Percentiles rank a stretch among this genome's conserved stretches.
These are phyloP conservation scores for Xylaria sp. DNA, from an alignment of 2,329 filamentous ascomycete genomes.

Conservation along the genomic window DNA sequence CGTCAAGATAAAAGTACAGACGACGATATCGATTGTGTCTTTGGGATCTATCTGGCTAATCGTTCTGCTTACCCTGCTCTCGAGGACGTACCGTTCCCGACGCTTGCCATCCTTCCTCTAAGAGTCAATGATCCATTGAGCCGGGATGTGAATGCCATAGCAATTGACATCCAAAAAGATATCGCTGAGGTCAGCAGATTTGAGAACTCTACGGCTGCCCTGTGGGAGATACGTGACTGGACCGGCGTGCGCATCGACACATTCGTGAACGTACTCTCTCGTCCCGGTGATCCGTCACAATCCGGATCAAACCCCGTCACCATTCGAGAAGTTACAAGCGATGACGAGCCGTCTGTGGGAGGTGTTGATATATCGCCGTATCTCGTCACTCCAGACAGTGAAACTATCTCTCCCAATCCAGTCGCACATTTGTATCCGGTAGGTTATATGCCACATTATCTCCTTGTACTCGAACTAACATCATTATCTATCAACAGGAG, in stretches of 20 bases:
- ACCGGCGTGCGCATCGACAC: slow-evolving; percentile 76
- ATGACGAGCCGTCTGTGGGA: not conserved
- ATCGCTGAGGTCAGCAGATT: slow-evolving; percentile 68
- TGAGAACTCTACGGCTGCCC: slow-evolving; percentile 67
- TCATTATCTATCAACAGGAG: slow-evolving; percentile 38
- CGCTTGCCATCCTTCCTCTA: slow-evolving; percentile 82
- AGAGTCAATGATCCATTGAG: slow-evolving; percentile 57
- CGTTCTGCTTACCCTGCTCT: slow-evolving; percentile 66
- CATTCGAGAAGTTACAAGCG: slow-evolving; percentile 27
- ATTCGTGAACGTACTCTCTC: slow-evolving; percentile 83
- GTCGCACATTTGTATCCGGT: slow-evolving; percentile 34
- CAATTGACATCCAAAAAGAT: slow-evolving; percentile 73
- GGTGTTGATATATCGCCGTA: slow-evolving; percentile 16
- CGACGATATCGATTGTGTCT: slow-evolving; percentile 60
- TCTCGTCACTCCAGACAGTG: slow-evolving; percentile 30
- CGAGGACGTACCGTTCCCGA: slow-evolving; percentile 69
- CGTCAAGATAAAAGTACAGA: not conserved
- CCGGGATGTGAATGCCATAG: slow-evolving; percentile 60
- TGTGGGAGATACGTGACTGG: slow-evolving; percentile 80
- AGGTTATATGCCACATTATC: slow-evolving; percentile 20
- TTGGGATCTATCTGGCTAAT: slow-evolving; percentile 89
- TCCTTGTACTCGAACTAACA: slow-evolving; percentile 20
- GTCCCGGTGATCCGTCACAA: not conserved
- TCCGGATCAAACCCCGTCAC: slow-evolving; percentile 14
- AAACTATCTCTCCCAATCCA: slow-evolving; percentile 32